Percentiles rank a stretch among this genome's conserved stretches.
Evolutionary conservation across 148 eudicot species (phyloP).

Genomic region (Amaranthus cruentus): DNA sequence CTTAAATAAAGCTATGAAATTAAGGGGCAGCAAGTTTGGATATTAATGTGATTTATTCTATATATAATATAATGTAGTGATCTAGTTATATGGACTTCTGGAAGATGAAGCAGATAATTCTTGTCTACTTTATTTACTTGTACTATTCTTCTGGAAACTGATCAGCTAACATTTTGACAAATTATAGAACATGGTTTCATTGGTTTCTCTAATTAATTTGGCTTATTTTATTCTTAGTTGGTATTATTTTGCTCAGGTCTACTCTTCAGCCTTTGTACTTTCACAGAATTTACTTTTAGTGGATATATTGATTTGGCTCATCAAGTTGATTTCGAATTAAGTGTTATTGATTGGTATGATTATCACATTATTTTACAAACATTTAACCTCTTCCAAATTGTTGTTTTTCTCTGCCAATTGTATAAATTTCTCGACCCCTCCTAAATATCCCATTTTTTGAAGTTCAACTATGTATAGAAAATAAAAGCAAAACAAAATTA

Average conservation of each 20-base stretch:
- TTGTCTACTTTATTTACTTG: conserved; percentile 7
- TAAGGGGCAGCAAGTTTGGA: conserved; percentile 11
- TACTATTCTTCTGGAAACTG: conserved; percentile 7
- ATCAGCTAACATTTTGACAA: conserved; percentile 34
- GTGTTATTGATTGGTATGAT: not conserved
- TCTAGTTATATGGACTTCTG: not conserved
- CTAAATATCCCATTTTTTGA: too few relatives aligned
- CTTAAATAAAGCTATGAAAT: conserved; percentile 12
- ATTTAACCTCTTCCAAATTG: too few relatives aligned
- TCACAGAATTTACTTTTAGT: too few relatives aligned
- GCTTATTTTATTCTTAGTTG: not conserved
- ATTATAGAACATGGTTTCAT: not conserved
- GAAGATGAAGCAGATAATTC: conserved; percentile 15
- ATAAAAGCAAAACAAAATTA: too few relatives aligned
- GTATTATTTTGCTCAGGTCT: not conserved
- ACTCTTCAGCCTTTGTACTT: too few relatives aligned
- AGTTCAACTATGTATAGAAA: too few relatives aligned
- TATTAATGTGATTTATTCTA: not conserved
- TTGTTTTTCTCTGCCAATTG: too few relatives aligned
- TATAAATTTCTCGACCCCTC: too few relatives aligned
- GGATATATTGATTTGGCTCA: too few relatives aligned
- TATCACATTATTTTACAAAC: not conserved
- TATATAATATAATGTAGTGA: not conserved
- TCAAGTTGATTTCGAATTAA: too few relatives aligned
- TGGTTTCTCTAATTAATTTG: not conserved